Evolutionary conservation across 192 early-diverging fungal species (phyloP).

Genomic region (Coemansia sp.): DNA sequence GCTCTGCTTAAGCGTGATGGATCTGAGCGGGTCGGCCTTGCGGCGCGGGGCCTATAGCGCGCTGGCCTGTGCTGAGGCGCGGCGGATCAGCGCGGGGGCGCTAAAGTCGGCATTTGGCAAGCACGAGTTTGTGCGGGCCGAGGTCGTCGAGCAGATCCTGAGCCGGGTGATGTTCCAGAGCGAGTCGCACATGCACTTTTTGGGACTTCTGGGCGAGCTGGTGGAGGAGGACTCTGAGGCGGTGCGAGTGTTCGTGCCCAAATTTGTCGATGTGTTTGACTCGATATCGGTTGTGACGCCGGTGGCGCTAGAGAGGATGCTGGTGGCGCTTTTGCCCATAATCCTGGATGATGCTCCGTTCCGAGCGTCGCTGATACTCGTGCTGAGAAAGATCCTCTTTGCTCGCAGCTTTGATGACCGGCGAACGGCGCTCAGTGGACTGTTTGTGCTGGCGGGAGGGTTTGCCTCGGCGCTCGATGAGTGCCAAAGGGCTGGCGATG

Average conservation of each 20-base stretch:
- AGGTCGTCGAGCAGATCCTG: constrained; percentile 68
- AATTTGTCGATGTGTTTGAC: constrained; percentile 67
- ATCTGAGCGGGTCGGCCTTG: constrained; percentile 10
- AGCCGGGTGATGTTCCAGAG: constrained; percentile 27
- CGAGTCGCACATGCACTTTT: constrained; percentile 22
- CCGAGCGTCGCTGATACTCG: constrained; percentile 62
- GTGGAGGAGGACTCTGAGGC: constrained; percentile 26
- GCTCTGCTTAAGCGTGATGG: constrained; percentile 30
- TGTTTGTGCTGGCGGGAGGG: constrained; percentile 54
- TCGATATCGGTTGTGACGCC: constrained; percentile 61
- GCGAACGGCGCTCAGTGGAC: constrained; percentile 60
- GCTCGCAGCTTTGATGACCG: constrained; percentile 62
- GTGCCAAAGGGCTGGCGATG: neutral
- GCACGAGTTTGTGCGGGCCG: constrained; percentile 65
- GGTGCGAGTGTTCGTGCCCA: constrained; percentile 22
- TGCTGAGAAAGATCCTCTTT: constrained; percentile 70
- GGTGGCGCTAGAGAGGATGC: constrained; percentile 54
- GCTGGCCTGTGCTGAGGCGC: constrained; percentile 13
- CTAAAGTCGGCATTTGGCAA: constrained; percentile 44
- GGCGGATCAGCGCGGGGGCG: constrained; percentile 11
- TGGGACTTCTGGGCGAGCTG: constrained; percentile 25
- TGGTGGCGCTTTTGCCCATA: constrained; percentile 57
- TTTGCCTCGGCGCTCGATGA: constrained; percentile 18
- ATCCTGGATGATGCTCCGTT: constrained; percentile 55
- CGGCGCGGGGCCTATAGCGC: constrained; percentile 15